phyloP scores from a whole-genome alignment of 139 green algal genomes.

The Haematococcus sp. region DNA sequence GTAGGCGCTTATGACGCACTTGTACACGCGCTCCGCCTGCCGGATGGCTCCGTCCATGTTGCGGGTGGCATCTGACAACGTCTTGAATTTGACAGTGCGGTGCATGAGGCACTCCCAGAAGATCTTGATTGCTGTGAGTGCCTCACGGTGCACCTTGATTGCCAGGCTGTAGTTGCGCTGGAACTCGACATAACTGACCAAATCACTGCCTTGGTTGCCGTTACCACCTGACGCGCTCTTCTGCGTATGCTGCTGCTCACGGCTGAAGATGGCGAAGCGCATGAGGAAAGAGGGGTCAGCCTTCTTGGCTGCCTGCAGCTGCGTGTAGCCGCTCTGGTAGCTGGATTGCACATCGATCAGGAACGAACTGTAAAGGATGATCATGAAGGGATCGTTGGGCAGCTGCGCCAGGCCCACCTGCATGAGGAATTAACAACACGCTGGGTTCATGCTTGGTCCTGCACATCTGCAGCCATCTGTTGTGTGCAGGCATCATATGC shows the following conservation, averaged over 20 bases:
- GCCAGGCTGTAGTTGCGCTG: conserved; percentile 41
- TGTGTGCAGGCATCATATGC: too few species aligned
- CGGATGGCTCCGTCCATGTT: conserved; percentile 19
- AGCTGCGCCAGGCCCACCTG: conserved; percentile 32
- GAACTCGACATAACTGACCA: conserved; percentile 54
- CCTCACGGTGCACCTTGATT: conserved; percentile 21
- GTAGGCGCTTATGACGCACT: neutral
- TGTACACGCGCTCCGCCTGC: neutral
- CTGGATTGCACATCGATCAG: conserved; percentile 34
- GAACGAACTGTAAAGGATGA: conserved; percentile 41
- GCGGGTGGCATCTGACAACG: conserved; percentile 10
- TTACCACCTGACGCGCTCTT: conserved; percentile 2
- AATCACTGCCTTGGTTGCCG: conserved; percentile 26
- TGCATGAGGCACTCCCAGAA: conserved; percentile 40
- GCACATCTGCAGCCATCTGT: too few species aligned
- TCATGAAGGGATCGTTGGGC: conserved; percentile 31
- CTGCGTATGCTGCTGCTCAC: conserved; percentile 42
- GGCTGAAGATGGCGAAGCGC: conserved; percentile 42
- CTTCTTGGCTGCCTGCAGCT: conserved; percentile 17
- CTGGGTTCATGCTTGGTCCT: too few species aligned
- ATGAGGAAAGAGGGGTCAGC: conserved; percentile 21
- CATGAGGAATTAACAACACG: too few species aligned
- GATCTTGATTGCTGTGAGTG: conserved; percentile 23
- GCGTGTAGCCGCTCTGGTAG: conserved; percentile 10
- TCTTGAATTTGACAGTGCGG: conserved; percentile 22